Base-by-base conservation (phyloP, 805 yeast species). In the Lachancea fermentati region DNA sequence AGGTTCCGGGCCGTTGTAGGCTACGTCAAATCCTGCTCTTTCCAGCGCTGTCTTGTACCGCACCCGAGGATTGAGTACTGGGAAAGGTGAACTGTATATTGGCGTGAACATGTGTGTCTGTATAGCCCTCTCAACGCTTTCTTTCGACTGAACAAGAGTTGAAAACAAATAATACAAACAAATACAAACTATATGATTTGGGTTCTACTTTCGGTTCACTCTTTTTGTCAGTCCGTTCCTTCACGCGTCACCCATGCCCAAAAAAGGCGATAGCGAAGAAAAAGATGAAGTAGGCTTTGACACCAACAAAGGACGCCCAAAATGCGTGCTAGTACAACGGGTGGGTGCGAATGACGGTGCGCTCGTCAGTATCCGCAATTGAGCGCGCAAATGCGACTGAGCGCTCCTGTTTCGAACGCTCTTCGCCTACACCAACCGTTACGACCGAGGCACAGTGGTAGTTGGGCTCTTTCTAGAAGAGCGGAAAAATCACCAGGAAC, bases 11-110 rank as follows among this genome's bases (percentile, higher is more conserved):
- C 12, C 26, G 15, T 42, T 25, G 18, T 13, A 40, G 14, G 39
- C 39, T 8, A 74, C 75, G 17, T 84, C 93, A 52, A 85, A 85
- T 0, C 95, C 95, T 0, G 93, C 93, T 49, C 93, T 64, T 56
- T 85, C 93, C 60, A 82, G 77, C 2, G 83, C 93, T 2, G 88
- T 80, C 49, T 71, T 71, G 51, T 79, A 81, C 19, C 78, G 64
- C 35, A 72, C 78, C 28, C 74, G 73, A 0, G 82, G 76, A 40
- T 77, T 78, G 45, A 85, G 62, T 0, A 86, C 82, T 2, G 94
- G 94, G 49, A 84, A 85, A 1, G 72, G 67, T n/a, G 68, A 62
- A 38, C 65, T 67, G 19, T 64, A 61, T 17, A 44, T 33, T 29
- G 42, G 26, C 26, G 26, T 22, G 11, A 22, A 22, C 26, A 22